Evolutionary conservation across 805 yeast genomes (phyloP), one percentile per base, ranked within the genome.

Genomic region (Limtongia smithiae): DNA sequence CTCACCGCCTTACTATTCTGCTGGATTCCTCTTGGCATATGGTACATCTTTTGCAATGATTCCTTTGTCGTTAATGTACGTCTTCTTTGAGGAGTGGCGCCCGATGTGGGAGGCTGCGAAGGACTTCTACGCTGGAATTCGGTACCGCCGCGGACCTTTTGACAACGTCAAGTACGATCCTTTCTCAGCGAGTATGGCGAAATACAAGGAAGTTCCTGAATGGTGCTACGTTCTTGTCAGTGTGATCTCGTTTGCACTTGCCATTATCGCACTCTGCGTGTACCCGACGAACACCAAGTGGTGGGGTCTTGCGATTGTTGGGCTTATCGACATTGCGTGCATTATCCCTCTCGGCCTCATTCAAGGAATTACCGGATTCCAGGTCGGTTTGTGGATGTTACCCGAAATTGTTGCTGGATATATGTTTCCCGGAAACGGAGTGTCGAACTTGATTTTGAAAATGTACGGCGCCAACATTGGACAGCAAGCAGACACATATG

Each of bases 351-450:
- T 80, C 21, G 80, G 82, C 3, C 68, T 82, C 21, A 73, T 83
- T 45, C 77, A 75, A 20, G 83, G 85, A 3, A 75, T 78, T 30
- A 80, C 87, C 0, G 82, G 82, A 68, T 75, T 69, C 42, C 61
- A 74, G 2, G 75, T 81, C 82, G 82, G 68, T 75, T 70, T 41
- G 60, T 74, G 2, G 75, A 80, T 50, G 84, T 80, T 2, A 43
- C 77, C 81, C 3, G 86, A 82, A 62, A 68, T 82, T 53, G 72
- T 83, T 39, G 77, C 78, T 21, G 88, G 87, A 1, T 82, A 80
- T 63, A 73, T 82, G 50, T 68, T 77, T 9, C 86, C 85, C 2
- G 85, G 80, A 1, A 67, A 69, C 43, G 78, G 87, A 0, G 65
- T 80, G 12, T 82, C 85, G 0, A 74, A 80, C 66, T 78, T 83